These are phyloP conservation scores for Fusarium secorum DNA, from an alignment of 2,329 filamentous ascomycete genomes.

Conservation along the genomic window DNA sequence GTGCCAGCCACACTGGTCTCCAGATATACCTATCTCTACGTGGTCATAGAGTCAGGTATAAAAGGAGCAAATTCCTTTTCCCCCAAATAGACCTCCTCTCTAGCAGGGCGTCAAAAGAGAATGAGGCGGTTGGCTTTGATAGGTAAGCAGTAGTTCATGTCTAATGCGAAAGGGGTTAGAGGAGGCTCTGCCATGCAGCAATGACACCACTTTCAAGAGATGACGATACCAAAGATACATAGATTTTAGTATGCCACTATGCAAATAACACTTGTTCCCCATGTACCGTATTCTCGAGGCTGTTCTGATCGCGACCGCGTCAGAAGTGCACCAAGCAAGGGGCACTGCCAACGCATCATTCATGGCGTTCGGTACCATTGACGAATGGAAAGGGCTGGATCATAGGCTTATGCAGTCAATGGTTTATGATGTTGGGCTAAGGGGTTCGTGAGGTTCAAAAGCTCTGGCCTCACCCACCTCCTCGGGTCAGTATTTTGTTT, in stretches of 20 bases:
- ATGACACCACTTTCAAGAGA: slow-evolving; percentile 16
- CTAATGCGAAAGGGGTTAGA: slow-evolving; percentile 32
- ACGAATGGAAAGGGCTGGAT: not conserved
- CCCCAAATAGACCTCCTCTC: not conserved
- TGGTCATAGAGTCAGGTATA: not conserved
- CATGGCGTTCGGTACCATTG: not conserved
- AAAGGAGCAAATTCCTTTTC: not conserved
- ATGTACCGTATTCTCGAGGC: not conserved
- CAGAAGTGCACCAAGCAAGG: not conserved
- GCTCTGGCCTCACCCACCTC: slow-evolving; percentile 6
- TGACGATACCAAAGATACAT: not conserved
- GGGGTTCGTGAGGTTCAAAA: slow-evolving; percentile 17
- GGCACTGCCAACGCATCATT: not conserved
- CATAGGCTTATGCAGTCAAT: not conserved
- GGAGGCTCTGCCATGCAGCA: slow-evolving; percentile 20
- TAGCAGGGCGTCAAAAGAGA: slow-evolving; percentile 18
- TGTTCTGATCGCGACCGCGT: slow-evolving; percentile 11
- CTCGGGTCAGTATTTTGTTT: not conserved
- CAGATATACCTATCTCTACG: not conserved
- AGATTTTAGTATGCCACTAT: not conserved
- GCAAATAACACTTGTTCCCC: not conserved
- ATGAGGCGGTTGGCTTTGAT: slow-evolving; percentile 13
- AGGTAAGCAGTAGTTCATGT: slow-evolving; percentile 11
- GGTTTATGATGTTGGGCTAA: not conserved
- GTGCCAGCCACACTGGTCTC: not conserved